These are phyloP conservation scores for Pseudogymnoascus sp. DNA, from an alignment of 2,329 filamentous ascomycete genomes.

Conservation along the genomic window DNA sequence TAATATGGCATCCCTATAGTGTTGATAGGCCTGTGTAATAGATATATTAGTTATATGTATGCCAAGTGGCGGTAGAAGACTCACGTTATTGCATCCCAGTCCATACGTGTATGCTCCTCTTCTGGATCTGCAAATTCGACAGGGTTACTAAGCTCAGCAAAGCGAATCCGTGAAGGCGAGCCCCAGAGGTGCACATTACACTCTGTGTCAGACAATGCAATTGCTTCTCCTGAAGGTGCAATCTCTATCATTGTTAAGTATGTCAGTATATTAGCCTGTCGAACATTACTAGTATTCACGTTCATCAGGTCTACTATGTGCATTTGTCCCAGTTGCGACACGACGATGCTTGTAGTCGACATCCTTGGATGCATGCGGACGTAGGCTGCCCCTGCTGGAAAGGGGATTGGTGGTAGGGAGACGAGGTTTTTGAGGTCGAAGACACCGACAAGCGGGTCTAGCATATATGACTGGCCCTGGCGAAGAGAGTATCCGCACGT, in stretches of 20 bases:
- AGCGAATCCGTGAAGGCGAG: slow-evolving; percentile 59
- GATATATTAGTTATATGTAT: neutral
- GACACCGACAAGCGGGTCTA: slow-evolving; percentile 89
- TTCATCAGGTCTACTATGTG: slow-evolving; percentile 90
- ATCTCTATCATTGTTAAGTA: slow-evolving; percentile 59
- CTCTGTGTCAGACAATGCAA: slow-evolving; percentile 57
- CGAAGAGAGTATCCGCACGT: slow-evolving; percentile 89
- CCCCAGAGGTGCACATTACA: slow-evolving; percentile 63
- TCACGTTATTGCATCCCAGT: slow-evolving; percentile 62
- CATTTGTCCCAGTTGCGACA: slow-evolving; percentile 85
- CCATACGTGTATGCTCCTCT: slow-evolving; percentile 40
- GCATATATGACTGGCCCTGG: slow-evolving; percentile 69
- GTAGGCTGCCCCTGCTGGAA: slow-evolving; percentile 83
- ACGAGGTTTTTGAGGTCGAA: slow-evolving; percentile 89
- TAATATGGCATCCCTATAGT: slow-evolving; percentile 90
- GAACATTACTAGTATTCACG: slow-evolving; percentile 59
- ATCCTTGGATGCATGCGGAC: slow-evolving; percentile 95
- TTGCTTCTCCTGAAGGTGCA: slow-evolving; percentile 61
- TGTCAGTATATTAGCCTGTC: slow-evolving; percentile 53
- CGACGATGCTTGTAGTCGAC: slow-evolving; percentile 88
- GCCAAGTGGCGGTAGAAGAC: slow-evolving; percentile 22
- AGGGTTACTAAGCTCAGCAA: slow-evolving; percentile 60
- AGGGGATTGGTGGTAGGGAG: slow-evolving; percentile 84
- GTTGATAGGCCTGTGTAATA: slow-evolving; percentile 58
- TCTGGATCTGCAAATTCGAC: slow-evolving; percentile 56